A percentile compares a stretch with the other conserved stretches of the same genome.
Evolutionary conservation across 1,139 yeast genomes (phyloP).

Genomic region (Kluyveromyces sp.): DNA sequence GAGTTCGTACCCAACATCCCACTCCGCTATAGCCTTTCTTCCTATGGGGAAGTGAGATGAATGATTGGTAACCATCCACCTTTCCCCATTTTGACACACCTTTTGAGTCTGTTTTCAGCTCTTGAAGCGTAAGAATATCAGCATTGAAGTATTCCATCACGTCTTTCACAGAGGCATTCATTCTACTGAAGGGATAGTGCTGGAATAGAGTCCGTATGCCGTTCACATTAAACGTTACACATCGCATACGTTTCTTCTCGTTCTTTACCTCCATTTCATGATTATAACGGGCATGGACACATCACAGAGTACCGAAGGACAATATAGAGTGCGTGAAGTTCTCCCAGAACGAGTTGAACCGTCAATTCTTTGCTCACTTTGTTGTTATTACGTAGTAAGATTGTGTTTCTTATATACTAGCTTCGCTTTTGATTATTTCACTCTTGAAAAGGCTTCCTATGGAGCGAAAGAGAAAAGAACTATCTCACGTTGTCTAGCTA

Average conservation of each 20-base stretch:
- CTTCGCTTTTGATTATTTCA: too few relatives aligned
- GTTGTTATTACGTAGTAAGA: too few relatives aligned
- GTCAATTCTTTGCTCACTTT: too few relatives aligned
- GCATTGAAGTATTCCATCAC: constrained; percentile 55
- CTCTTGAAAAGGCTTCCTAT: neutral
- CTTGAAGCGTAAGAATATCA: constrained; percentile 80
- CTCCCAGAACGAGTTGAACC: too few relatives aligned
- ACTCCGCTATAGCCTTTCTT: constrained; percentile 91
- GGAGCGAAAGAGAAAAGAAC: neutral
- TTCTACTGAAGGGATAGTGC: constrained; percentile 73
- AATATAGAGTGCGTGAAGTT: neutral
- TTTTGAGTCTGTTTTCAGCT: constrained; percentile 56
- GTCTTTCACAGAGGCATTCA: constrained; percentile 39
- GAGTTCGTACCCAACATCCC: constrained; percentile 65
- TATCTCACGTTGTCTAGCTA: neutral
- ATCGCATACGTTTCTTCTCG: constrained; percentile 30
- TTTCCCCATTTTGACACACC: constrained; percentile 47
- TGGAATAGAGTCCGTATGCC: constrained; percentile 75
- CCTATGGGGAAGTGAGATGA: constrained; percentile 56
- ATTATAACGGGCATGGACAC: neutral
- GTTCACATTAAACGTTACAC: constrained; percentile 76
- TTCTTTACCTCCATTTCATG: constrained; percentile 6
- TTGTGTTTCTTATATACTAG: too few relatives aligned
- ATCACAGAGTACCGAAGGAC: neutral
- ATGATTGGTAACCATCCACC: constrained; percentile 53